phyloP scores from a whole-genome alignment of 139 green algal genomes.

The Tetradesmus obliquus region DNA sequence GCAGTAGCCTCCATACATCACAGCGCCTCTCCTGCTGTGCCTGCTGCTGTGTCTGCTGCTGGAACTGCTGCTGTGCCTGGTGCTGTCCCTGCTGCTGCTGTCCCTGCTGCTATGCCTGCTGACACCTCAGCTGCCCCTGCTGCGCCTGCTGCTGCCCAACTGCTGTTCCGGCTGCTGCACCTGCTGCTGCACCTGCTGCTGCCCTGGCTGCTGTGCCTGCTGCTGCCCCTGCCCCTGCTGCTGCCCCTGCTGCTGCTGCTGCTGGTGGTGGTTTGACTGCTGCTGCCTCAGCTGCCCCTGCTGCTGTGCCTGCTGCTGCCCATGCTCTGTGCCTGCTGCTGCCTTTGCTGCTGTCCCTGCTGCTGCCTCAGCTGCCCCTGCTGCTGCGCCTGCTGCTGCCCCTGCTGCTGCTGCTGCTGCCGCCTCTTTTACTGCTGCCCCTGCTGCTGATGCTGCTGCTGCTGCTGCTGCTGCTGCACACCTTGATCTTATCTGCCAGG shows the following conservation, averaged over 20 bases:
- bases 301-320: not conserved
- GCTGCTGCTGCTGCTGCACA: conserved; percentile 43
- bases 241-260: not conserved
- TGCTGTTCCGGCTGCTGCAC: not conserved
- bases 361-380: not conserved
- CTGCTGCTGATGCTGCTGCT: not conserved
- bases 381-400: not conserved
- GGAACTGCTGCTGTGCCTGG: not conserved
- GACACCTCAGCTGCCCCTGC: not conserved
- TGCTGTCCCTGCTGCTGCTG: not conserved
- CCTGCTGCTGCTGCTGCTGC: not conserved
- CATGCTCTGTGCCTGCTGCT: not conserved
- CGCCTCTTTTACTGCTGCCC: not conserved
- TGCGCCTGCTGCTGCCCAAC: too few relatives aligned
- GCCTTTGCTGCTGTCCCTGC: not conserved
- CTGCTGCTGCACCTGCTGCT: not conserved
- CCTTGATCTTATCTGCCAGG: conserved; percentile 78
- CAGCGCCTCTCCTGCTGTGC: too few relatives aligned
- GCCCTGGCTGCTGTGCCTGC: not conserved
- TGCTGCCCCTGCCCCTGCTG: not conserved
- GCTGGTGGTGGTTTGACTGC: not conserved
- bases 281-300: not conserved
- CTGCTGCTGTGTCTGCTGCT: not conserved
- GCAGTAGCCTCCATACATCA: not conserved
- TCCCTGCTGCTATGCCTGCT: not conserved